Percentiles rank a stretch among this genome's conserved stretches.
These are phyloP conservation scores for Globisporangium nodosum DNA, from an alignment of 352 stramenopile species.

Conservation along the genomic window DNA sequence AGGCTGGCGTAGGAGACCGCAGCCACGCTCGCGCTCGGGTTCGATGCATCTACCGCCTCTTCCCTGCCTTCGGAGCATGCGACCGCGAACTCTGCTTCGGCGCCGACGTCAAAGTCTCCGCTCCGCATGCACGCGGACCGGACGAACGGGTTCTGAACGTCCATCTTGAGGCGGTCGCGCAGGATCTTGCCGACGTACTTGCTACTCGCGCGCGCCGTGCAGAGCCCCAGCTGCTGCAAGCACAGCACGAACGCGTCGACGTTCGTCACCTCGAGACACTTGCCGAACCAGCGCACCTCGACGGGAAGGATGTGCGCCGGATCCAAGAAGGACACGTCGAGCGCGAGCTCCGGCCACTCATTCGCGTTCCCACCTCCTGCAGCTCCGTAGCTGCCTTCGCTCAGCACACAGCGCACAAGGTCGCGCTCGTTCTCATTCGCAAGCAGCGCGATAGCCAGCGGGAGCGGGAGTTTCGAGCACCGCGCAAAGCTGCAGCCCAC, in stretches of 20 bases:
- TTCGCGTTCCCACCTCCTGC: slow-evolving; percentile 10
- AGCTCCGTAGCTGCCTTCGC: slow-evolving; percentile 15
- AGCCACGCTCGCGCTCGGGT: background rate
- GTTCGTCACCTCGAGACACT: slow-evolving; percentile 45
- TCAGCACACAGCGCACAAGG: slow-evolving; percentile 31
- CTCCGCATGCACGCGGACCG: slow-evolving; percentile 17
- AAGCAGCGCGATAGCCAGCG: slow-evolving; percentile 49
- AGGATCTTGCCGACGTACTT: slow-evolving; percentile 62
- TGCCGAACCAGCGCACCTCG: slow-evolving; percentile 49
- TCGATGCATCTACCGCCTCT: background rate
- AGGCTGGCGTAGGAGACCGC: slow-evolving; percentile 30
- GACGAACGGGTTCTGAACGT: slow-evolving; percentile 38
- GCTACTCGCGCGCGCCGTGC: slow-evolving; percentile 33
- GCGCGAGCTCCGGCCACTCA: slow-evolving; percentile 53
- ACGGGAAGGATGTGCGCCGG: slow-evolving; percentile 38
- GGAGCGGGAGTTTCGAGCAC: slow-evolving; percentile 53
- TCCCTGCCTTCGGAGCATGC: background rate
- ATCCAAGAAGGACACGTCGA: slow-evolving; percentile 54
- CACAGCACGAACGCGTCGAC: slow-evolving; percentile 59
- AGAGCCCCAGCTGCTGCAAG: slow-evolving; percentile 50
- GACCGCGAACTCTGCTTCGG: background rate
- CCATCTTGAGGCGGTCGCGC: slow-evolving; percentile 46
- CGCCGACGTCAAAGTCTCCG: slow-evolving; percentile 1
- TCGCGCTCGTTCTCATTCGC: slow-evolving; percentile 62
- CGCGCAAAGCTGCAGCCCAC: slow-evolving; percentile 11